phyloP scores from a whole-genome alignment of 352 stramenopile genomes.

The Phytopythium helicoides region DNA sequence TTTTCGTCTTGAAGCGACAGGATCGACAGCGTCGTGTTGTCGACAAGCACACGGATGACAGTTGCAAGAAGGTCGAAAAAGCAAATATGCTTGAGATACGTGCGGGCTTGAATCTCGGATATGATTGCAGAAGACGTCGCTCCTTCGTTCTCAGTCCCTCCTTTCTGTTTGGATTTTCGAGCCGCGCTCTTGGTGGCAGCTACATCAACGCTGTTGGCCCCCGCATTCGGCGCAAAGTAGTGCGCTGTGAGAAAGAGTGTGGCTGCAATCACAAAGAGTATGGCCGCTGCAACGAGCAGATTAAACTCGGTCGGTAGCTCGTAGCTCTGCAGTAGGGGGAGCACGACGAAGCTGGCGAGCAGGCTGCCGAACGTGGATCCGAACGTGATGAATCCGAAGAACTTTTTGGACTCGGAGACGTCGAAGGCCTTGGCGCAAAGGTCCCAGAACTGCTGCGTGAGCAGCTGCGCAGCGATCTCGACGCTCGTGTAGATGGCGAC shows the following conservation, averaged over 20 bases:
- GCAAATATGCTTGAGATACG: constrained; percentile 85
- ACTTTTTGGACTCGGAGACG: constrained; percentile 81
- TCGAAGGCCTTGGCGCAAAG: constrained; percentile 79
- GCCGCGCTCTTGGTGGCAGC: constrained; percentile 1
- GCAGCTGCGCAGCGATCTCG: constrained; percentile 67
- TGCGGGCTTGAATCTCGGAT: constrained; percentile 62
- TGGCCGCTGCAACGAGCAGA: constrained; percentile 44
- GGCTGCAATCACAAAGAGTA: constrained; percentile 59
- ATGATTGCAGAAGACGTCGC: constrained; percentile 37
- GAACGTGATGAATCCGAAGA: constrained; percentile 87
- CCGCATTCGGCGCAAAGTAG: constrained; percentile 24
- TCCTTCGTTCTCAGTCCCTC: not conserved
- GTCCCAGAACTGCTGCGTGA: constrained; percentile 88
- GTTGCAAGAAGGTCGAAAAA: constrained; percentile 86
- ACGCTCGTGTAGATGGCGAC: constrained; percentile 82
- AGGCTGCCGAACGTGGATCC: constrained; percentile 78
- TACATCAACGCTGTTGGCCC: constrained; percentile 2
- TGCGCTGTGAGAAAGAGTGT: constrained; percentile 57
- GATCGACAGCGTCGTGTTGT: constrained; percentile 80
- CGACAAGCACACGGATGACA: constrained; percentile 72
- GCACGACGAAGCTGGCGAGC: constrained; percentile 66
- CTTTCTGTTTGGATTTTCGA: constrained; percentile 1
- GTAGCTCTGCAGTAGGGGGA: constrained; percentile 48
- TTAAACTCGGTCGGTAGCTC: constrained; percentile 73
- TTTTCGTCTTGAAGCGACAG: constrained; percentile 66